Evolutionary conservation across 129 eudicot species (phyloP), one percentile per base, ranked within the genome.

Genomic region (Rutidosis leptorrhynchoides): DNA sequence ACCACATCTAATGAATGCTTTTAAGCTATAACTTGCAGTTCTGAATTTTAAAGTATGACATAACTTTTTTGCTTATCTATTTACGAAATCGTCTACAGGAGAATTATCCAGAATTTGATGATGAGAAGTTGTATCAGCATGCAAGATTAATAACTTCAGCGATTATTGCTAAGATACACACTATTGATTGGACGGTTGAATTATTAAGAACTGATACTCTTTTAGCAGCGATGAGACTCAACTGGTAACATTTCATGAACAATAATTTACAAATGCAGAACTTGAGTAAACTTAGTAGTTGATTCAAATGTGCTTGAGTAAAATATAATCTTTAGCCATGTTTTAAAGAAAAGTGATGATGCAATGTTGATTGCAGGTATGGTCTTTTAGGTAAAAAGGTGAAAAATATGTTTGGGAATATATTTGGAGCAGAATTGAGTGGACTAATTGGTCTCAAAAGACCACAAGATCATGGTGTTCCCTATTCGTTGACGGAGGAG

Each of bases 141-240:
- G 77, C 85, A 35, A 77, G 85, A 74, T 83, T 80, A 35, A 73
- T 83, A 70, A 83, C 89, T 68, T 83, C 85, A 43, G 81, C 81
- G 5, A 62, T 77, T 35, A 83, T 83, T 66, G 89, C 89, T 9
- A 83, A 83, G 75, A 70, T 83, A 35, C 89, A 80, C 69, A 77
- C 89, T 5, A 80, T 80, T 70, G 89, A 83, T 53, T 83, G 89
- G 89, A 83, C 89, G 11, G 76, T 80, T 55, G 83, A 83, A 77
- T 85, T 83, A 42, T 21, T 83, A 1, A 80, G 62, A 73, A 83
- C 85, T 9, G 77, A 83, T 56, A 83, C 85, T 33, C 60, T 80
- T 9, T 62, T 80, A 58, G 85, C 85, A 62, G 85, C 85, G 22
- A 83, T 83, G 85, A 83, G 83, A 74, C 21, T 77, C 62, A 83